phyloP scores from a whole-genome alignment of 2,329 filamentous ascomycete species.

The Juglanconis juglandina region DNA sequence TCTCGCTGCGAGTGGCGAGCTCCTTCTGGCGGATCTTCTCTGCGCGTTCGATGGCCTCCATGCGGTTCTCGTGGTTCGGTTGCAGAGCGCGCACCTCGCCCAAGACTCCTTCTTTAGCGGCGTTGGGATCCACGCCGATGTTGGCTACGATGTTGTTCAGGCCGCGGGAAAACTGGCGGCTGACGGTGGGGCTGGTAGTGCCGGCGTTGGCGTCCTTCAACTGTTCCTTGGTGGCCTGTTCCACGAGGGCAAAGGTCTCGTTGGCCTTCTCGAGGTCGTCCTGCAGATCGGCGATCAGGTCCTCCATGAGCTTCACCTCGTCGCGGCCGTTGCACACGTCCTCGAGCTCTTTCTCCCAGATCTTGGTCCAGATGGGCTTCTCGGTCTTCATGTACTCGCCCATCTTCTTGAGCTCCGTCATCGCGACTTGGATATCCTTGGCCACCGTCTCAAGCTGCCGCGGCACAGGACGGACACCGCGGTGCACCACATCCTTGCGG shows the following conservation, averaged over 20 bases:
- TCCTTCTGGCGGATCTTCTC: slow-evolving; percentile 90
- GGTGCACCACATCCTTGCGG: slow-evolving; percentile 91
- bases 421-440: slow-evolving; percentile 79
- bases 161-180: slow-evolving; percentile 52
- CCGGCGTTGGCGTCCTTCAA: slow-evolving; percentile 67
- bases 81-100: slow-evolving; percentile 91
- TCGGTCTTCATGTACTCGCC: slow-evolving; percentile 87
- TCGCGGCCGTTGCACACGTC: slow-evolving; percentile 94
- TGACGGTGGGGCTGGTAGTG: slow-evolving; percentile 43
- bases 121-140: slow-evolving; percentile 59
- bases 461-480: slow-evolving; percentile 86
- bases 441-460: slow-evolving; percentile 85
- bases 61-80: slow-evolving; percentile 86
- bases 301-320: slow-evolving; percentile 92
- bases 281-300: slow-evolving; percentile 84
- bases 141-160: slow-evolving; percentile 51
- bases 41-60: slow-evolving; percentile 96
- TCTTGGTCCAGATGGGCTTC: slow-evolving; percentile 97
- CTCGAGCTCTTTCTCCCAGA: slow-evolving; percentile 97
- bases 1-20: slow-evolving; percentile 70
- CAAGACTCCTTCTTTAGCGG: slow-evolving; percentile 86
- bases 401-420: slow-evolving; percentile 87
- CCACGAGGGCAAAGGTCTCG: slow-evolving; percentile 90
- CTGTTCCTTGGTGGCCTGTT: slow-evolving; percentile 98
- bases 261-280: slow-evolving; percentile 94